Conservation (phyloP, 768 basidiomycete genomes). For the Auricularia heimuer region DNA sequence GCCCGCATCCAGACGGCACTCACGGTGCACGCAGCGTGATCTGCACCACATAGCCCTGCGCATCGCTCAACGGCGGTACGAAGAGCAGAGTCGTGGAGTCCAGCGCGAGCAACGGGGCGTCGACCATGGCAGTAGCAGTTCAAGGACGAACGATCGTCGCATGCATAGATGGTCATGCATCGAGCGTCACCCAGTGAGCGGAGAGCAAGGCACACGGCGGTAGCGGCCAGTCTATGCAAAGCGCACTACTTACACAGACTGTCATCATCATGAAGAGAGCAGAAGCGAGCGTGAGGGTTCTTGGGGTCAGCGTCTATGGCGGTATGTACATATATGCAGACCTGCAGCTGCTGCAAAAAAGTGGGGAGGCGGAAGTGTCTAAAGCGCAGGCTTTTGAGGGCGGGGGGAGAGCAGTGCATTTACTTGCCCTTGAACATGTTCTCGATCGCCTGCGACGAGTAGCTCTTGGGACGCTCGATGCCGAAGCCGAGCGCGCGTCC, state of each 20-base stretch:
- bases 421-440: conserved; percentile 62
- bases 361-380: too few relatives aligned
- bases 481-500: conserved; percentile 83
- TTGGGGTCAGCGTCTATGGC: neutral
- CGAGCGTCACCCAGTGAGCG: too few relatives aligned
- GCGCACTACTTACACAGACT: neutral
- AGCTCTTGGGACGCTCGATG: conserved; percentile 86
- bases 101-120: neutral
- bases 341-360: too few relatives aligned
- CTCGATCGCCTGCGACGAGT: conserved; percentile 70
- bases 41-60: neutral
- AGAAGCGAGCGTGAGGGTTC: neutral
- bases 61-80: neutral
- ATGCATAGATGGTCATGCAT: neutral
- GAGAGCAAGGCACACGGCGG: neutral
- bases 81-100: neutral
- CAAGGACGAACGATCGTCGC: neutral
- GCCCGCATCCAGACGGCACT: neutral
- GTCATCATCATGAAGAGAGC: neutral
- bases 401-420: neutral
- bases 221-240: neutral
- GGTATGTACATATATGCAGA: neutral
- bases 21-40: neutral
- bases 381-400: neutral
- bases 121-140: neutral